A percentile compares a stretch with the other conserved stretches of the same genome.
Evolutionary conservation across 208 protist genomes (phyloP).

Genomic region (Wallacemonas sp.): DNA sequence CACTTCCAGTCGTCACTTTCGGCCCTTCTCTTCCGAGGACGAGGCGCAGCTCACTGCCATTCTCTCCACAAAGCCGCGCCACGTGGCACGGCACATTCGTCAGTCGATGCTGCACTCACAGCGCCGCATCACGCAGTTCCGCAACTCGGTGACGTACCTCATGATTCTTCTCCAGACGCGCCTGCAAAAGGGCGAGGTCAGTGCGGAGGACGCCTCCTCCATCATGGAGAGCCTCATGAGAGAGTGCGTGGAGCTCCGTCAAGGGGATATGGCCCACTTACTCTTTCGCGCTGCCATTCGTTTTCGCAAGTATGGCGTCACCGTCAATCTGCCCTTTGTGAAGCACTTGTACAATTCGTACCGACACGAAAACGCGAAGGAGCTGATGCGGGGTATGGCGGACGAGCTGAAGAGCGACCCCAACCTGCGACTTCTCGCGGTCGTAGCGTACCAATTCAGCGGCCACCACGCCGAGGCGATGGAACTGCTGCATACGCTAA

Average conservation of each 20-base stretch:
- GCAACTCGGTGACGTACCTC: slow-evolving; percentile 88
- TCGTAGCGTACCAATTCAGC: slow-evolving; percentile 72
- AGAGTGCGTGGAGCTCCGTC: slow-evolving; percentile 88
- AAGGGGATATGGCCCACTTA: slow-evolving; percentile 90
- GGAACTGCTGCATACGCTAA: slow-evolving; percentile 45
- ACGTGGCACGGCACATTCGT: slow-evolving; percentile 81
- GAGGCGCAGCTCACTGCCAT: slow-evolving; percentile 70
- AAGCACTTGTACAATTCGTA: slow-evolving; percentile 87
- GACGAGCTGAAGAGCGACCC: slow-evolving; percentile 67
- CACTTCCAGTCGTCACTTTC: slow-evolving; percentile 40
- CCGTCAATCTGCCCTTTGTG: slow-evolving; percentile 54
- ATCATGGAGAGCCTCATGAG: slow-evolving; percentile 85
- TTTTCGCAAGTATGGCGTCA: slow-evolving; percentile 86
- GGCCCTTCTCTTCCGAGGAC: slow-evolving; percentile 80
- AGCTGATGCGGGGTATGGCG: slow-evolving; percentile 84
- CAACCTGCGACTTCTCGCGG: slow-evolving; percentile 55
- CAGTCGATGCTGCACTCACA: slow-evolving; percentile 82
- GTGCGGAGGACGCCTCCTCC: slow-evolving; percentile 58
- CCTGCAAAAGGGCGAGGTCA: slow-evolving; percentile 77
- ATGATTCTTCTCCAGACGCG: slow-evolving; percentile 88
- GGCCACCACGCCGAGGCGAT: slow-evolving; percentile 35
- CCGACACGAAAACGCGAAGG: slow-evolving; percentile 64
- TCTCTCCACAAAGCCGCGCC: slow-evolving; percentile 76
- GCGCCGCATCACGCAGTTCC: slow-evolving; percentile 76
- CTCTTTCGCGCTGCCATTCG: slow-evolving; percentile 88